These are phyloP conservation scores for Clarireedia paspali DNA, from an alignment of 2,329 filamentous ascomycete species.

Conservation along the genomic window DNA sequence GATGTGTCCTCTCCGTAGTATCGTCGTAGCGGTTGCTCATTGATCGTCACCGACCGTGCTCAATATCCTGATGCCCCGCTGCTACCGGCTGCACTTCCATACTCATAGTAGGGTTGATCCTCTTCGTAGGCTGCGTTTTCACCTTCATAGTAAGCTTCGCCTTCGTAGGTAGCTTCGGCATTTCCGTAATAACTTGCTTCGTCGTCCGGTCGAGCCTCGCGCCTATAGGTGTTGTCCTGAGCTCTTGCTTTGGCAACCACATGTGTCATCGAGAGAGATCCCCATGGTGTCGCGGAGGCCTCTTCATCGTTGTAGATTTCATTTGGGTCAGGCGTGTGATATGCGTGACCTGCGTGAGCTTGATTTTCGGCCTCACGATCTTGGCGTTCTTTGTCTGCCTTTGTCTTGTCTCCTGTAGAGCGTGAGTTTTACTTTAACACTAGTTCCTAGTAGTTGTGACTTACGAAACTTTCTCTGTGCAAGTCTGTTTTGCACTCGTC, in stretches of 20 bases:
- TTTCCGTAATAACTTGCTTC: conserved; percentile 19
- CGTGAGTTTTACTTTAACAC: conserved; percentile 5
- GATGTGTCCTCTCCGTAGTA: background rate
- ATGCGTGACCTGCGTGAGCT: conserved; percentile 55
- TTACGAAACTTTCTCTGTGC: conserved; percentile 70
- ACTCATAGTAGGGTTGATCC: conserved; percentile 26
- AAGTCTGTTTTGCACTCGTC: conserved; percentile 69
- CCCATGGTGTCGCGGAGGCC: conserved; percentile 64
- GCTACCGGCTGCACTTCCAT: conserved; percentile 25
- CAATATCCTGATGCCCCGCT: conserved; percentile 14
- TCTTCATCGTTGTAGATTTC: conserved; percentile 47
- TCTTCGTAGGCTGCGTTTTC: conserved; percentile 20
- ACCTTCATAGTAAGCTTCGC: conserved; percentile 23
- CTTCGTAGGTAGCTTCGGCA: conserved; percentile 15
- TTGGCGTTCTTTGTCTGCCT: conserved; percentile 57
- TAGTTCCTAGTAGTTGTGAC: conserved; percentile 27
- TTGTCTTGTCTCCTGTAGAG: conserved; percentile 57
- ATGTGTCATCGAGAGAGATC: conserved; percentile 54
- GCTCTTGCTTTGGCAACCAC: conserved; percentile 37
- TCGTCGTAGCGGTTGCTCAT: background rate
- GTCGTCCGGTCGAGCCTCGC: conserved; percentile 28
- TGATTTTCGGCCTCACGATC: conserved; percentile 58
- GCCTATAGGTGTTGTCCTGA: conserved; percentile 36
- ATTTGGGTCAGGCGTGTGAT: conserved; percentile 50
- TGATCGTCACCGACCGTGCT: background rate